phyloP scores from a whole-genome alignment of 2,329 filamentous ascomycete genomes.

The Colletotrichum sp. region DNA sequence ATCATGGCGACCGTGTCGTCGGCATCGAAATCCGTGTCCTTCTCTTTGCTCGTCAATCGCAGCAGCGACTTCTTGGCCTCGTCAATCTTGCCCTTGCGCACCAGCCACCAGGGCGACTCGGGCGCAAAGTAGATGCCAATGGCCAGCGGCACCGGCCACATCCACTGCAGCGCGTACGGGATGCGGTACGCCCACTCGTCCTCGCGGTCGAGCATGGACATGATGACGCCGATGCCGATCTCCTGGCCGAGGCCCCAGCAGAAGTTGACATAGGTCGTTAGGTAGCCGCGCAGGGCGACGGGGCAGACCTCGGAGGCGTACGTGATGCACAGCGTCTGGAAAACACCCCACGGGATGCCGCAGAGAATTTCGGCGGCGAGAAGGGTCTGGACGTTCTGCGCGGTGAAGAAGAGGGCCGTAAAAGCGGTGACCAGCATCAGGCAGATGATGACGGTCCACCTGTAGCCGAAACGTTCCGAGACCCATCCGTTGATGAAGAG shows the following conservation, averaged over 20 bases:
- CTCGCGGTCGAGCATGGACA: conserved; percentile 66
- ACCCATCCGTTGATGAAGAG: conserved; percentile 69
- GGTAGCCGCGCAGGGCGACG: conserved; percentile 71
- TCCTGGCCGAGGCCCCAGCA: conserved; percentile 74
- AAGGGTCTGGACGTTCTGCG: conserved; percentile 61
- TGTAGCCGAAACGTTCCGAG: conserved; percentile 72
- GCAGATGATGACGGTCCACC: conserved; percentile 66
- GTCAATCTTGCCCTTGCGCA: conserved; percentile 66
- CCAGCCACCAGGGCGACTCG: conserved; percentile 79
- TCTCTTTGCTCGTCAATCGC: conserved; percentile 66
- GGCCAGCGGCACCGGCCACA: conserved; percentile 74
- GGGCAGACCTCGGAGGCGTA: conserved; percentile 78
- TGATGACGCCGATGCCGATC: conserved; percentile 76
- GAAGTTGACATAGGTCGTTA: conserved; percentile 78
- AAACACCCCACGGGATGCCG: conserved; percentile 67
- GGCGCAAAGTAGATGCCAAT: conserved; percentile 72
- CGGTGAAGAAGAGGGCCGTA: conserved; percentile 70
- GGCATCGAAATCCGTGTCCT: conserved; percentile 75
- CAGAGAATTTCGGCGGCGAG: conserved; percentile 67
- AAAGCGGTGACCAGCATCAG: conserved; percentile 60
- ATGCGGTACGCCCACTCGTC: conserved; percentile 75
- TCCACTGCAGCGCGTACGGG: conserved; percentile 78
- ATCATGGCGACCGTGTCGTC: conserved; percentile 92
- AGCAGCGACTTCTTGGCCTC: conserved; percentile 71
- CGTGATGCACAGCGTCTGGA: conserved; percentile 64